Percentiles rank a stretch among this genome's conserved stretches.
These are phyloP conservation scores for Chlorella sp. DNA, from an alignment of 139 green algal species.

Conservation along the genomic window DNA sequence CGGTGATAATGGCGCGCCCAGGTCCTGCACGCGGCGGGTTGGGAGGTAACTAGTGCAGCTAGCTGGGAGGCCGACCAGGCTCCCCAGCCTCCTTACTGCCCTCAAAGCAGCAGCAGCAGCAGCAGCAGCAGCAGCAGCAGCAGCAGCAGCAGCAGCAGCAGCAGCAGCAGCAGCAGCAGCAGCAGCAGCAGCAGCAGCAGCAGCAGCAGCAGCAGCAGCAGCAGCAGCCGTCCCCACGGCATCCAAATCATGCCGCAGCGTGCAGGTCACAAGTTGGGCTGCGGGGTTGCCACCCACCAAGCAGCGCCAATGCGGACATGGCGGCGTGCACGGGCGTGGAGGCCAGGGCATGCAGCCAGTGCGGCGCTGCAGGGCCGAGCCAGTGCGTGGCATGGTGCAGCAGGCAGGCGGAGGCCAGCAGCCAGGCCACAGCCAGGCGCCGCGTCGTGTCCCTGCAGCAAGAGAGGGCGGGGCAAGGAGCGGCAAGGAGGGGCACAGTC, in stretches of 20 bases:
- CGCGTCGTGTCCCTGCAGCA: slow-evolving; percentile 39
- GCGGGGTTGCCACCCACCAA: slow-evolving; percentile 64
- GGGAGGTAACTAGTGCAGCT: neutral
- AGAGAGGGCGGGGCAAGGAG: neutral
- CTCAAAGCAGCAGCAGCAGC: too few species aligned
- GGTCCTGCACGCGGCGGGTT: slow-evolving; percentile 49
- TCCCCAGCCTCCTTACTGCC: too few species aligned
- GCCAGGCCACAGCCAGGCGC: slow-evolving; percentile 76
- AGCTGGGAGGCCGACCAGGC: too few species aligned
- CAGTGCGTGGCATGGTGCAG: slow-evolving; percentile 79
- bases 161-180: too few species aligned
- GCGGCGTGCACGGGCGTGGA: slow-evolving; percentile 70
- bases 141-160: too few species aligned
- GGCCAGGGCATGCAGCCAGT: slow-evolving; percentile 71
- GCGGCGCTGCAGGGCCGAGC: slow-evolving; percentile 50
- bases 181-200: neutral
- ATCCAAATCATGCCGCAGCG: neutral
- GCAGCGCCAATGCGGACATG: slow-evolving; percentile 80
- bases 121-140: too few species aligned
- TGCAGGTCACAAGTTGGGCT: too few species aligned
- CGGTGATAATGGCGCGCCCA: slow-evolving; percentile 76
- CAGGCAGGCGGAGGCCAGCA: slow-evolving; percentile 78
- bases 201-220: neutral
- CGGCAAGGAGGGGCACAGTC: neutral
- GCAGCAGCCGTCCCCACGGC: neutral